Percentiles rank a stretch among this genome's conserved stretches.
Evolutionary conservation across 1,139 yeast genomes (phyloP).

Genomic region (Suhomyces bolitotheri): DNA sequence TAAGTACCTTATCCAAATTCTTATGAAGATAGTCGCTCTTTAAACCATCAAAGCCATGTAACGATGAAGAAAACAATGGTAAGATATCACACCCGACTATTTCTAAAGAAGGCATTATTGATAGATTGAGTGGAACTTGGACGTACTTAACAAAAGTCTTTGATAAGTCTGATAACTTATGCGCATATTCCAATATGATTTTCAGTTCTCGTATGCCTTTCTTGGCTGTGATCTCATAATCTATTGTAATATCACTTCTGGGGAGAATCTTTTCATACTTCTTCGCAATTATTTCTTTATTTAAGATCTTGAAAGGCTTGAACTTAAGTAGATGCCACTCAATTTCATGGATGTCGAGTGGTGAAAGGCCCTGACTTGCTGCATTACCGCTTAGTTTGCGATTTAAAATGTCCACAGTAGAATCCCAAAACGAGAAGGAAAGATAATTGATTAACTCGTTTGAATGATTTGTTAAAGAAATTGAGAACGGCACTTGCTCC

Average conservation of each 20-base stretch:
- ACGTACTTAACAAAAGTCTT: slow-evolving; percentile 54
- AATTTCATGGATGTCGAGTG: slow-evolving; percentile 69
- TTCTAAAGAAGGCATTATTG: slow-evolving; percentile 72
- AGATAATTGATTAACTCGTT: slow-evolving; percentile 55
- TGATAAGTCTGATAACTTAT: slow-evolving; percentile 28
- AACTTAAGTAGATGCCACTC: slow-evolving; percentile 66
- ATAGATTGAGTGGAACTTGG: slow-evolving; percentile 62
- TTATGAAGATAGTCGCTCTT: slow-evolving; percentile 21
- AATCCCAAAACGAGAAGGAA: slow-evolving; percentile 68
- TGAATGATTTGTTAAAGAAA: slow-evolving; percentile 60
- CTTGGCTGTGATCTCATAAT: slow-evolving; percentile 68
- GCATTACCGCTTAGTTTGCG: slow-evolving; percentile 27
- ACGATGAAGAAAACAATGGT: slow-evolving; percentile 42
- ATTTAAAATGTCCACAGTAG: slow-evolving; percentile 66
- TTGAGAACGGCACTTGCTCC: slow-evolving; percentile 53
- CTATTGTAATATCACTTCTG: slow-evolving; percentile 38
- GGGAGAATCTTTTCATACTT: slow-evolving; percentile 38
- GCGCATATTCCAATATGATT: slow-evolving; percentile 68
- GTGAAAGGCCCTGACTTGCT: slow-evolving; percentile 42
- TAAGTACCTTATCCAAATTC: slow-evolving; percentile 22
- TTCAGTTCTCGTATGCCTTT: slow-evolving; percentile 70
- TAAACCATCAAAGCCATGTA: slow-evolving; percentile 23
- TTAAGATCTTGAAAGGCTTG: slow-evolving; percentile 54
- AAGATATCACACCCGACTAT: slow-evolving; percentile 72
- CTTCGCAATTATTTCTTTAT: slow-evolving; percentile 37